Evolutionary conservation across 2,329 filamentous ascomycete species (phyloP).

Genomic region (Calonectria hongkongensis): DNA sequence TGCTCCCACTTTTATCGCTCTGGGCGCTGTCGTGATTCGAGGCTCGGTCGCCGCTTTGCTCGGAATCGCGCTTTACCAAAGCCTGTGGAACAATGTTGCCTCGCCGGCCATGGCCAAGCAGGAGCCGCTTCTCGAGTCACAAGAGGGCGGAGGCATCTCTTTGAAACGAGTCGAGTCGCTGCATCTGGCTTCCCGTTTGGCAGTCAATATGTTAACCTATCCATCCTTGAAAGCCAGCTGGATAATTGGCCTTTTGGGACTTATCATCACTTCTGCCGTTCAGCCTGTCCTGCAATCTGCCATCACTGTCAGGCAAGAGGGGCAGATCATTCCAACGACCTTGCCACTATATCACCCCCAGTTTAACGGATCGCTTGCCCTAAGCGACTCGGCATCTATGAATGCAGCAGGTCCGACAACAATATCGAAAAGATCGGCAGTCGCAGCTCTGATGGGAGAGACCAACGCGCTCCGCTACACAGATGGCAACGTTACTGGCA

Average conservation of each 20-base stretch:
- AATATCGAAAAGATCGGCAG: neutral
- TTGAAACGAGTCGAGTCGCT: neutral
- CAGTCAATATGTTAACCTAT: neutral
- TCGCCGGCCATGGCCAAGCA: neutral
- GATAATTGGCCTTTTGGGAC: neutral
- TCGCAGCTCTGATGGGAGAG: conserved; percentile 5
- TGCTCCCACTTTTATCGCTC: neutral
- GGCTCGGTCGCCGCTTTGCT: conserved; percentile 8
- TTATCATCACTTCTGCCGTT: neutral
- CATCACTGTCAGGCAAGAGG: neutral
- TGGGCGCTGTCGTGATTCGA: conserved; percentile 7
- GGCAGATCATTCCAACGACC: neutral
- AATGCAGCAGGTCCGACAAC: neutral
- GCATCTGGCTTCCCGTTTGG: neutral
- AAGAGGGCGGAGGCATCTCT: neutral
- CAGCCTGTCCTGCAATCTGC: conserved; percentile 14
- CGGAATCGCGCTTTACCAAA: conserved; percentile 11
- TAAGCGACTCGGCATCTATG: neutral
- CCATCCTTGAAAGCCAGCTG: neutral
- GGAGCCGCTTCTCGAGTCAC: neutral
- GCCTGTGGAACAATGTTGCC: conserved; percentile 9
- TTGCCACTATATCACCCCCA: conserved; percentile 7
- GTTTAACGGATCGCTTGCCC: conserved; percentile 7
- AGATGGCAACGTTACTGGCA: neutral
- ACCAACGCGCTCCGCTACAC: conserved; percentile 1